Conservation (phyloP, 257 asterid genomes). For the Nyctanthes arbortristis region DNA sequence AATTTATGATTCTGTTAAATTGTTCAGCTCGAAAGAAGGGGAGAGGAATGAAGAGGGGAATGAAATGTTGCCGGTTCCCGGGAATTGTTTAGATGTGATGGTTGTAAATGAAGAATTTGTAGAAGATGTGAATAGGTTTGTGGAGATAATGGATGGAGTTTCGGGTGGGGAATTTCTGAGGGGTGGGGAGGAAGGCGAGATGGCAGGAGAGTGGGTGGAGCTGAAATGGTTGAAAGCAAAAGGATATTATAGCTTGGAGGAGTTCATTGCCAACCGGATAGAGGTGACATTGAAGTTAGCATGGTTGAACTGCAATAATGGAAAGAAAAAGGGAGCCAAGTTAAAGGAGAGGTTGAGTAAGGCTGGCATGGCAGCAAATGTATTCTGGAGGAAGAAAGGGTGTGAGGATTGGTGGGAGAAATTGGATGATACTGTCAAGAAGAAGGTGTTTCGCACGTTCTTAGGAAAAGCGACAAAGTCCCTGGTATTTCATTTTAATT, state of each 20-base stretch:
- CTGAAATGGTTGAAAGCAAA: slow-evolving; percentile 82
- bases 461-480: slow-evolving; percentile 75
- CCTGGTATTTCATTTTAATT: slow-evolving; percentile 49
- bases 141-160: slow-evolving; percentile 56
- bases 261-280: slow-evolving; percentile 66
- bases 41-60: slow-evolving; percentile 33
- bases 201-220: slow-evolving; percentile 82
- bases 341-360: slow-evolving; percentile 71
- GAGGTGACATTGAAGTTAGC: slow-evolving; percentile 86
- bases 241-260: slow-evolving; percentile 85
- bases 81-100: slow-evolving; percentile 49
- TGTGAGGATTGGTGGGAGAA: slow-evolving; percentile 97
- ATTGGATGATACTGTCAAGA: slow-evolving; percentile 65
- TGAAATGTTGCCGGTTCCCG: slow-evolving; percentile 12
- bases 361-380: slow-evolving; percentile 67
- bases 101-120: slow-evolving; percentile 66
- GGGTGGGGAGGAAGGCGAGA: slow-evolving; percentile 69
- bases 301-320: slow-evolving; percentile 69
- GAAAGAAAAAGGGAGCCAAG: slow-evolving; percentile 70
- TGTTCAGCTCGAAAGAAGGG: slow-evolving; percentile 80
- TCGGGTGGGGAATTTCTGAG: slow-evolving; percentile 74
- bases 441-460: slow-evolving; percentile 52
- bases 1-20: slow-evolving; percentile 53
- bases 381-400: slow-evolving; percentile 97
- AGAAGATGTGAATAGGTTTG: slow-evolving; percentile 53